Evolutionary conservation across 768 basidiomycete genomes (phyloP).

Genomic region (Suillus occidentalis): DNA sequence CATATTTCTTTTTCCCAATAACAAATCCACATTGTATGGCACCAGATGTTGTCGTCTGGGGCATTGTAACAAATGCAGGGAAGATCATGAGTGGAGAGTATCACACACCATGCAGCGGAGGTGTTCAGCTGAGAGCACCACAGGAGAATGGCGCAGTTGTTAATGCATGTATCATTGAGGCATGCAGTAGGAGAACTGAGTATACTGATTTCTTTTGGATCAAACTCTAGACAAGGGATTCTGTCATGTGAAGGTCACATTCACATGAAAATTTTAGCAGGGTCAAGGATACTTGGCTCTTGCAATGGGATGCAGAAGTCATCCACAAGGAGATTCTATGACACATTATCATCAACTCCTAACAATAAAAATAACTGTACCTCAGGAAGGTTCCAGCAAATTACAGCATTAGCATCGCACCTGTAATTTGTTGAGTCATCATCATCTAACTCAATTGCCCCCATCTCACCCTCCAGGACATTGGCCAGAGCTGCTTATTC

Average conservation of each 20-base stretch:
- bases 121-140: not conserved
- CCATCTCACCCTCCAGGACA: not conserved
- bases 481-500: not conserved
- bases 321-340: not conserved
- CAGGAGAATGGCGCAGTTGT: conserved; percentile 14
- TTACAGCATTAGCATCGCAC: too few relatives aligned
- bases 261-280: not conserved
- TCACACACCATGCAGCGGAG: not conserved
- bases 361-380: not conserved
- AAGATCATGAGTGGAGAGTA: conserved; percentile 16
- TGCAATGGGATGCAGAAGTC: not conserved
- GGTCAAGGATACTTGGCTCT: not conserved
- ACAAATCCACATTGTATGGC: not conserved
- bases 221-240: conserved; percentile 8
- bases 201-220: conserved; percentile 7
- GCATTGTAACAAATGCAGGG: conserved; percentile 9
- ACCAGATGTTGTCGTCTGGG: conserved; percentile 23
- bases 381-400: too few relatives aligned
- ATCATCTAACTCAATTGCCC: too few relatives aligned
- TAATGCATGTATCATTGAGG: conserved; percentile 16
- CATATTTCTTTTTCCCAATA: conserved; percentile 35
- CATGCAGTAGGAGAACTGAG: conserved; percentile 7
- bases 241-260: not conserved
- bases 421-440: too few relatives aligned
- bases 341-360: not conserved